phyloP scores from a whole-genome alignment of 441 rosid species.

The Gossypium laxum region DNA sequence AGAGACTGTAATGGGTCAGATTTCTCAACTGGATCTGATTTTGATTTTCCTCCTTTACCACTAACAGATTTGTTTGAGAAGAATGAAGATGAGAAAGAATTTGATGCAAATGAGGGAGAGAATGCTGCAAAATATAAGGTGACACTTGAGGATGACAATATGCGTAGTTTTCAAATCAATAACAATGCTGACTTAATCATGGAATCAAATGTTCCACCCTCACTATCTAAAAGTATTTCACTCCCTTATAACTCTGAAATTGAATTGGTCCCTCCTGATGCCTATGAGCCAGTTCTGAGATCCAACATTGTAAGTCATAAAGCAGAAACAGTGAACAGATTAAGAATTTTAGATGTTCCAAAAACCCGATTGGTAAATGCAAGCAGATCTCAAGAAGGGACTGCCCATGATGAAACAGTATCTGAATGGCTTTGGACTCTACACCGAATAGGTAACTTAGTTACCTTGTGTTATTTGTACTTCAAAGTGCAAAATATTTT shows the following conservation, averaged over 20 bases:
- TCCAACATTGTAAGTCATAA: slow-evolving; percentile 26
- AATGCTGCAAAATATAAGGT: slow-evolving; percentile 25
- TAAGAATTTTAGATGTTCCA: slow-evolving; percentile 59
- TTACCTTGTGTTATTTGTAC: slow-evolving; percentile 1
- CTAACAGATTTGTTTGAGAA: slow-evolving; percentile 65
- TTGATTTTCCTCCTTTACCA: slow-evolving; percentile 60
- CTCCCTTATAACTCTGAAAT: slow-evolving; percentile 38
- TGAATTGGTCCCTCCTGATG: slow-evolving; percentile 39
- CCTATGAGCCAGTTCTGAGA: slow-evolving; percentile 27
- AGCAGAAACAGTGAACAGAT: slow-evolving; percentile 37
- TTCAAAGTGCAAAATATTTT: not conserved
- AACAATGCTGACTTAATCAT: slow-evolving; percentile 67
- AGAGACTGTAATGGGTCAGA: slow-evolving; percentile 32
- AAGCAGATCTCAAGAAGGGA: slow-evolving; percentile 31
- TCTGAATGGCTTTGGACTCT: slow-evolving; percentile 95
- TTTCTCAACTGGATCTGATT: slow-evolving; percentile 32
- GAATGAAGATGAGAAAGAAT: slow-evolving; percentile 31
- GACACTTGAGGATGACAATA: slow-evolving; percentile 34
- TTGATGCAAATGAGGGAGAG: slow-evolving; percentile 23
- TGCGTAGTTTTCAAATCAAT: slow-evolving; percentile 65
- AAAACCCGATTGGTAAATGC: slow-evolving; percentile 40
- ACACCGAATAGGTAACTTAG: slow-evolving; percentile 63
- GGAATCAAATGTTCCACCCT: slow-evolving; percentile 43
- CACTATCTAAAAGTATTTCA: slow-evolving; percentile 27
- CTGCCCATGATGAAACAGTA: slow-evolving; percentile 45